Conservation (phyloP, 208 protist species). For the Leishmania braziliensis region DNA sequence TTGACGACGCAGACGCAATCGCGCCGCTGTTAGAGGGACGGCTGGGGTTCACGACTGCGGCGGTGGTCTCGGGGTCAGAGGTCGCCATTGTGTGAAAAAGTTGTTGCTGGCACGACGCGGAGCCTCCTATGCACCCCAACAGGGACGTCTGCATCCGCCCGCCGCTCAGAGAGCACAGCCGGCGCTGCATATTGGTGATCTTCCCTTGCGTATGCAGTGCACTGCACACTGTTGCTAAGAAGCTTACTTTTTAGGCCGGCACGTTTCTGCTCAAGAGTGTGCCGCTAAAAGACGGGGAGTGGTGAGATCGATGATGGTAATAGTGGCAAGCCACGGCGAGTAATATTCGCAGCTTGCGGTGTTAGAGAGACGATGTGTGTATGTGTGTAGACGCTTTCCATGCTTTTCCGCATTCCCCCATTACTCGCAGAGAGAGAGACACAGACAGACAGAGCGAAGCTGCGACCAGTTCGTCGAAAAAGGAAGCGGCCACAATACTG, state of each 20-base stretch:
- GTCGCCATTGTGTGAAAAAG: constrained; percentile 16
- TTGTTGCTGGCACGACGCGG: not conserved
- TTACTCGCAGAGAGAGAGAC: not conserved
- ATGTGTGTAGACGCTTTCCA: too few relatives aligned
- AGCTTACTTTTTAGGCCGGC: not conserved
- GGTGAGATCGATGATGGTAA: not conserved
- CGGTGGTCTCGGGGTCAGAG: not conserved
- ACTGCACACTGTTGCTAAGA: not conserved
- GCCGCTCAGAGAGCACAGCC: constrained; percentile 3
- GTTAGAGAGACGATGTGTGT: not conserved
- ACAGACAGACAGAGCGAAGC: not conserved
- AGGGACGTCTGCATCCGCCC: not conserved
- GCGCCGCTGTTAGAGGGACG: not conserved
- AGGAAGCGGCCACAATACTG: not conserved
- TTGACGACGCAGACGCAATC: not conserved
- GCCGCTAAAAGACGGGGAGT: not conserved
- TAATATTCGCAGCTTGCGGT: constrained; percentile 5
- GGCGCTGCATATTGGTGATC: constrained; percentile 8
- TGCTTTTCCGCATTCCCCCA: not conserved
- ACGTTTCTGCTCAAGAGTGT: not conserved
- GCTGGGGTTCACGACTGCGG: not conserved
- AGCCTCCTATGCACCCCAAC: not conserved
- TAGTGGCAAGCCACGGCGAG: not conserved
- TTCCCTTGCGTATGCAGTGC: not conserved
- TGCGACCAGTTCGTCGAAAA: not conserved